phyloP scores from a whole-genome alignment of 768 basidiomycete species.

The Mycena pura region DNA sequence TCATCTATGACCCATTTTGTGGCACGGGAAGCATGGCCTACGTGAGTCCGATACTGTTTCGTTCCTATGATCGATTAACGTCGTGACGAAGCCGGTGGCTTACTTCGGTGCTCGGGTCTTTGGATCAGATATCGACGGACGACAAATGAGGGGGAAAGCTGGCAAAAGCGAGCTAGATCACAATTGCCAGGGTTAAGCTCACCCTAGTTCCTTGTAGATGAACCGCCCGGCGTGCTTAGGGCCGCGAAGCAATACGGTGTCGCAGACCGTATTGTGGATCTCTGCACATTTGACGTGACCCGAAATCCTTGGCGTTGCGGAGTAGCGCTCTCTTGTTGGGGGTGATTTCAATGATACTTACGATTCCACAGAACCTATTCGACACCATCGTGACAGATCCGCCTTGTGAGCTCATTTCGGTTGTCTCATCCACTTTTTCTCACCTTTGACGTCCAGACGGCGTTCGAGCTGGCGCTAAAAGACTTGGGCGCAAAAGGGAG shows the following conservation, averaged over 20 bases:
- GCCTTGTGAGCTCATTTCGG: slow-evolving; percentile 67
- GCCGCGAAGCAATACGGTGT: slow-evolving; percentile 89
- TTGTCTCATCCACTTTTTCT: not conserved
- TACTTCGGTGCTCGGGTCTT: slow-evolving; percentile 87
- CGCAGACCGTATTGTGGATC: slow-evolving; percentile 74
- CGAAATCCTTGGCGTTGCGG: slow-evolving; percentile 89
- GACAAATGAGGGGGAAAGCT: slow-evolving; percentile 97
- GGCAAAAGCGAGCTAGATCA: slow-evolving; percentile 70
- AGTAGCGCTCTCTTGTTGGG: slow-evolving; percentile 30
- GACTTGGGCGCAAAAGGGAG: slow-evolving; percentile 71
- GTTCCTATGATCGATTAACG: no score
- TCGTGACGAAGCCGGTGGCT: slow-evolving; percentile 78
- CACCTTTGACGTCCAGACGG: slow-evolving; percentile 65
- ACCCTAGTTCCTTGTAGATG: slow-evolving; percentile 35
- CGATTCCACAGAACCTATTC: slow-evolving; percentile 56
- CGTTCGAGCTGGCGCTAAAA: slow-evolving; percentile 87
- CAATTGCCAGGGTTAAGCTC: not conserved
- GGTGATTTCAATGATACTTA: not conserved
- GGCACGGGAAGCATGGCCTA: slow-evolving; percentile 94
- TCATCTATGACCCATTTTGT: slow-evolving; percentile 95
- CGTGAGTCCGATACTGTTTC: slow-evolving; percentile 59
- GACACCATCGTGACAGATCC: slow-evolving; percentile 96
- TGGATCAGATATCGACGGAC: slow-evolving; percentile 96
- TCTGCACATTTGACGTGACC: slow-evolving; percentile 94
- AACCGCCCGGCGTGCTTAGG: slow-evolving; percentile 73